These are phyloP conservation scores for Hibiscus trionum DNA, from an alignment of 345 rosid genomes.

Conservation along the genomic window DNA sequence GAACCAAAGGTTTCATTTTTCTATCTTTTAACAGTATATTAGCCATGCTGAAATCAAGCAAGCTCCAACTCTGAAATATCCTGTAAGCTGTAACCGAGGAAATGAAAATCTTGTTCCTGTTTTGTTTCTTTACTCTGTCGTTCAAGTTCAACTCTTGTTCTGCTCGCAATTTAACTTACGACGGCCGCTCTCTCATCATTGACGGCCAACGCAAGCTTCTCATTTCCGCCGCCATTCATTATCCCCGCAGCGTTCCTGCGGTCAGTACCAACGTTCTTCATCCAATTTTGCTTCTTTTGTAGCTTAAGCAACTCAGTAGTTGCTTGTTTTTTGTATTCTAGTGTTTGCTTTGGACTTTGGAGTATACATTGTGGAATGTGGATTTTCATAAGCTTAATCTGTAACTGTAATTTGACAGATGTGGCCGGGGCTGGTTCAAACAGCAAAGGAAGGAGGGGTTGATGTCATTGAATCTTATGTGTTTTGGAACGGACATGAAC, in stretches of 20 bases:
- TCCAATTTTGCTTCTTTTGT: background rate
- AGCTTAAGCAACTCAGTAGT: background rate
- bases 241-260: conserved; percentile 68
- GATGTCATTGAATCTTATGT: conserved; percentile 81
- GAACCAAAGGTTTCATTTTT: too few species aligned
- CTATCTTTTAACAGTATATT: too few species aligned
- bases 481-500: conserved; percentile 96
- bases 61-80: background rate
- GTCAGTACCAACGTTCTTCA: conserved; percentile 11
- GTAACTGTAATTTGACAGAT: conserved; percentile 34
- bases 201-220: conserved; percentile 56
- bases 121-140: background rate
- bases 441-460: conserved; percentile 86
- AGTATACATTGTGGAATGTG: background rate
- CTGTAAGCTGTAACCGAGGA: too few species aligned
- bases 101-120: background rate
- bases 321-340: background rate
- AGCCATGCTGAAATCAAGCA: background rate
- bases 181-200: conserved; percentile 49
- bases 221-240: conserved; percentile 65
- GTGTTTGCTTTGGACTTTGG: background rate
- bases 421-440: conserved; percentile 83
- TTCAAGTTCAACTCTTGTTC: background rate
- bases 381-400: conserved; percentile 4
- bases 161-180: conserved; percentile 44